Evolutionary conservation across 345 rosid species (phyloP).

Genomic region (Sisymbrium altissimum): DNA sequence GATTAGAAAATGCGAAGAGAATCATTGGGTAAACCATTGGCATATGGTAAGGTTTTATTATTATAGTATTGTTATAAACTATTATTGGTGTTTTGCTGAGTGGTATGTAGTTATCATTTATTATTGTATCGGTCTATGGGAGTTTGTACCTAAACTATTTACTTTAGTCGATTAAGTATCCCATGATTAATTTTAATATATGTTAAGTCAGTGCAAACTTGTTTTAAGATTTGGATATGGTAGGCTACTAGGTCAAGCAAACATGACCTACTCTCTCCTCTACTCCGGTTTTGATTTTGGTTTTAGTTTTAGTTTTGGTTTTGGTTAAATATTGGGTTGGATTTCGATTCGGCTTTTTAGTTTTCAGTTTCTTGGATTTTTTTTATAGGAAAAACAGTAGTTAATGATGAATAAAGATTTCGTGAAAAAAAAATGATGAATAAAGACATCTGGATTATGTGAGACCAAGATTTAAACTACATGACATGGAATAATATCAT

Average conservation of each 20-base stretch:
- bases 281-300: neutral
- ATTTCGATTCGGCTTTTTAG: no score
- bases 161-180: neutral
- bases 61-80: neutral
- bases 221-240: slow-evolving; percentile 7
- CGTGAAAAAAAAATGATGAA: no score
- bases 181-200: neutral
- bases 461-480: no score
- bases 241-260: slow-evolving; percentile 1
- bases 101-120: slow-evolving; percentile 3
- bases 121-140: neutral
- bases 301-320: neutral
- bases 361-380: no score
- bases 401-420: no score
- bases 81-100: neutral
- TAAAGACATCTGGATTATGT: no score
- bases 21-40: neutral
- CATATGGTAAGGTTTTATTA: neutral
- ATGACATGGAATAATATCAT: no score
- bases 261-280: neutral
- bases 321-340: neutral
- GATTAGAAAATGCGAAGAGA: neutral
- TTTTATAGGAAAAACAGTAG: no score
- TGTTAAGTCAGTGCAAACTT: neutral
- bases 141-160: neutral